phyloP scores from a whole-genome alignment of 75 land plant genomes.

The Gnetum montanum region DNA sequence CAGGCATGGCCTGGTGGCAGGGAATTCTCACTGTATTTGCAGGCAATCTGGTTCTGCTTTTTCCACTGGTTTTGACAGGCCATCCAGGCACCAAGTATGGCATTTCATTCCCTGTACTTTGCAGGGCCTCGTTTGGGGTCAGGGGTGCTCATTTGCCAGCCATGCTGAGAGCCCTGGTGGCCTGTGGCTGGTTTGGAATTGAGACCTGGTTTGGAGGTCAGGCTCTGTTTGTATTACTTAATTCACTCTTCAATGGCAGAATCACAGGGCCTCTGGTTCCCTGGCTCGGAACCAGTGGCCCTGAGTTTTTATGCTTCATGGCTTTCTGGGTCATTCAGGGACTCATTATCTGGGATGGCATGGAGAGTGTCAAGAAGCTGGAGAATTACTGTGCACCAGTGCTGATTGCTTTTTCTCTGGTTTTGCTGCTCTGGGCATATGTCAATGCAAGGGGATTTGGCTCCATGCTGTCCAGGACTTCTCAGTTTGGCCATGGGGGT shows the following conservation, averaged over 20 bases:
- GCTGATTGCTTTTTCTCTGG: constrained; percentile 38
- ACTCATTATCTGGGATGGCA: constrained; percentile 63
- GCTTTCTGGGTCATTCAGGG: constrained; percentile 67
- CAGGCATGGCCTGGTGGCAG: constrained; percentile 98
- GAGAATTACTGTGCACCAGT: constrained; percentile 88
- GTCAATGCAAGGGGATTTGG: constrained; percentile 75
- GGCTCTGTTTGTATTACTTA: constrained; percentile 61
- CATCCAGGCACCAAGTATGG: constrained; percentile 79
- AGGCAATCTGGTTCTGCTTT: constrained; percentile 51
- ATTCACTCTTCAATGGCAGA: constrained; percentile 12
- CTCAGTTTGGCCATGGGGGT: constrained; percentile 19
- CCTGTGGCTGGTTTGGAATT: constrained; percentile 97
- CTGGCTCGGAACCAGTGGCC: constrained; percentile 48
- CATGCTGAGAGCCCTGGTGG: constrained; percentile 71
- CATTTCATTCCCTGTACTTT: constrained; percentile 76
- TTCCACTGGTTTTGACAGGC: constrained; percentile 59
- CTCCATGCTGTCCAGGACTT: constrained; percentile 41
- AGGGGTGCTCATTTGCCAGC: constrained; percentile 85
- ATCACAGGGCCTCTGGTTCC: constrained; percentile 10
- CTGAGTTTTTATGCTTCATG: constrained; percentile 67
- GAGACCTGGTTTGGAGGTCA: constrained; percentile 97
- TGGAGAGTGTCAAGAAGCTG: constrained; percentile 64
- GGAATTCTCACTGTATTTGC: constrained; percentile 75
- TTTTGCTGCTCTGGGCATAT: constrained; percentile 73
- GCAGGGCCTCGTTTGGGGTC: constrained; percentile 73